A percentile compares a stretch with the other conserved stretches of the same genome.
These are phyloP conservation scores for Hypomyces rosellus DNA, from an alignment of 2,329 filamentous ascomycete species.

Conservation along the genomic window DNA sequence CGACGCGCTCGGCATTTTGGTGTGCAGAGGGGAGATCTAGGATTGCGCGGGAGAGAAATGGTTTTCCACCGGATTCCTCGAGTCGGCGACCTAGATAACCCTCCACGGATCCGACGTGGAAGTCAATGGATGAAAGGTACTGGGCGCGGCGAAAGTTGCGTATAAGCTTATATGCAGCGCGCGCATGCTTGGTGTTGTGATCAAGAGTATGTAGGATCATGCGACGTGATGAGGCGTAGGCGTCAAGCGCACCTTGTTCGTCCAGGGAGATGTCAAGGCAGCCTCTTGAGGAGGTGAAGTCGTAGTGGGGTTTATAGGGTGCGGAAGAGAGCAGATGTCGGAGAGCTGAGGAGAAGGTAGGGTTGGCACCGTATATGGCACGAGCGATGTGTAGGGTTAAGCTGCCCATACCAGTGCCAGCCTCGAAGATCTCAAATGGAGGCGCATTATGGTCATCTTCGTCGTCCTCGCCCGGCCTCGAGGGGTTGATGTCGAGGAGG, in stretches of 20 bases:
- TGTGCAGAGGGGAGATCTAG: constrained; percentile 66
- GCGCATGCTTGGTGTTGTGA: constrained; percentile 53
- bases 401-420: constrained; percentile 78
- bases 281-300: constrained; percentile 10
- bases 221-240: constrained; percentile 46
- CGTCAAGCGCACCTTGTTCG: constrained; percentile 31
- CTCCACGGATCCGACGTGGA: constrained; percentile 62
- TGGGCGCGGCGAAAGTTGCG: constrained; percentile 61
- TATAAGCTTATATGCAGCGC: constrained; percentile 58
- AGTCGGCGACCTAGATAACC: constrained; percentile 55
- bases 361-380: constrained; percentile 68
- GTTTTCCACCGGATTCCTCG: constrained; percentile 32
- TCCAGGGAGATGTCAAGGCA: constrained; percentile 24
- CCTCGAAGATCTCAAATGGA: constrained; percentile 71
- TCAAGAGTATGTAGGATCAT: constrained; percentile 75
- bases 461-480: constrained; percentile 30
- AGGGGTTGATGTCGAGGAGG: constrained; percentile 66
- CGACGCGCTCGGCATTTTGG: constrained; percentile 37
- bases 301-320: constrained; percentile 13
- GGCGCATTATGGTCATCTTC: constrained; percentile 24
- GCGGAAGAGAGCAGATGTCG: constrained; percentile 26
- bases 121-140: constrained; percentile 65
- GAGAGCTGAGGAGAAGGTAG: constrained; percentile 38
- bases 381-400: constrained; percentile 69
- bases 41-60: constrained; percentile 66